Conservation (phyloP, 495 filamentous ascomycete species). For the Penicillium goetzii region DNA sequence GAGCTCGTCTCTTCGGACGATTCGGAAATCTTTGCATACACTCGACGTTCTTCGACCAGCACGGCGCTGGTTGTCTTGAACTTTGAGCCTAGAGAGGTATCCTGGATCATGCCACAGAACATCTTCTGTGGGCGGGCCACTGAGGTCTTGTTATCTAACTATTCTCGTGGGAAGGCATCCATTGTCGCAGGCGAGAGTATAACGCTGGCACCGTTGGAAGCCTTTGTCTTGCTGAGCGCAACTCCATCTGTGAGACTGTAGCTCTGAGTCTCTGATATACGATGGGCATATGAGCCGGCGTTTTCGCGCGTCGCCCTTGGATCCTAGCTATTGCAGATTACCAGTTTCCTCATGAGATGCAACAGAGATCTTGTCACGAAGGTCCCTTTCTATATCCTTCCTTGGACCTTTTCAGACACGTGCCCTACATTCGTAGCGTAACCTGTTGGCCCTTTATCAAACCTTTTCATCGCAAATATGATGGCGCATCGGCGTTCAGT, state of each 20-base stretch:
- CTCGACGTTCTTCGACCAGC: neutral
- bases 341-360: too few species aligned
- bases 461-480: too few species aligned
- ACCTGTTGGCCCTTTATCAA: too few species aligned
- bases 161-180: neutral
- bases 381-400: too few species aligned
- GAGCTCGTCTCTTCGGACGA: neutral
- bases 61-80: conserved; percentile 1
- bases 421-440: too few species aligned
- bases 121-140: neutral
- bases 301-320: neutral
- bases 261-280: neutral
- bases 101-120: neutral
- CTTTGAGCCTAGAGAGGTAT: neutral
- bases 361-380: too few species aligned
- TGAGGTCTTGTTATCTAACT: neutral
- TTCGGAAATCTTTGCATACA: neutral
- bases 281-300: neutral
- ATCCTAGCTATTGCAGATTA: neutral
- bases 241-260: neutral
- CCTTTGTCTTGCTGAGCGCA: neutral
- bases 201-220: neutral
- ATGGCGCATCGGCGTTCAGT: too few species aligned
- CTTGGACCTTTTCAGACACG: too few species aligned
- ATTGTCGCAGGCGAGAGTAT: neutral